These are phyloP conservation scores for Schwanniomyces sp. DNA, from an alignment of 805 yeast genomes.

Conservation along the genomic window DNA sequence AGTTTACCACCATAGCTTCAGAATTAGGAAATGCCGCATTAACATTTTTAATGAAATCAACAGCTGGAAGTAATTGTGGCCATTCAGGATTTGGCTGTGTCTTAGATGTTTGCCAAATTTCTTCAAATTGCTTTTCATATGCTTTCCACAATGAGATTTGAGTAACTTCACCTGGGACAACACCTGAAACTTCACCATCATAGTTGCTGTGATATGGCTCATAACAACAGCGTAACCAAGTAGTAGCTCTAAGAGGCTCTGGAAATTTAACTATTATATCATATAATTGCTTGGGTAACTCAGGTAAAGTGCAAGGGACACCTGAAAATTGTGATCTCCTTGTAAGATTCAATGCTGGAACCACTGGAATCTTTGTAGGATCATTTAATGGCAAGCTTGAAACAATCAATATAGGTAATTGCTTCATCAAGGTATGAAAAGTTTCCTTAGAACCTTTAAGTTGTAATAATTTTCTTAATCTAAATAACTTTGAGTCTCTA, in stretches of 20 bases:
- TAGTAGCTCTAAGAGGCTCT: slow-evolving; percentile 89
- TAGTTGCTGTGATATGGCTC: slow-evolving; percentile 49
- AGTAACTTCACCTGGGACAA: slow-evolving; percentile 72
- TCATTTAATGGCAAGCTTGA: slow-evolving; percentile 32
- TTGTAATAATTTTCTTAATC: slow-evolving; percentile 51
- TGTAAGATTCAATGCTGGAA: slow-evolving; percentile 36
- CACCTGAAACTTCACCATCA: slow-evolving; percentile 15
- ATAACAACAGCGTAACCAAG: slow-evolving; percentile 93
- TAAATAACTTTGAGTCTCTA: slow-evolving; percentile 29
- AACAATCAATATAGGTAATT: slow-evolving; percentile 58
- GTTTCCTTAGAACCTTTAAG: slow-evolving; percentile 49
- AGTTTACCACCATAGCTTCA: slow-evolving; percentile 86
- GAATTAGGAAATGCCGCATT: slow-evolving; percentile 84
- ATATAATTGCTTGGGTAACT: slow-evolving; percentile 53
- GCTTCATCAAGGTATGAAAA: slow-evolving; percentile 52
- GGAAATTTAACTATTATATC: slow-evolving; percentile 61
- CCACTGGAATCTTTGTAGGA: slow-evolving; percentile 20
- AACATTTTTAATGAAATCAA: slow-evolving; percentile 93
- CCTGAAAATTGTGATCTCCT: slow-evolving; percentile 48
- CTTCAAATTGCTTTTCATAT: slow-evolving; percentile 83
- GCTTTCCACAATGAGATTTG: slow-evolving; percentile 96
- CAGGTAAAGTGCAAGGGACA: slow-evolving; percentile 67
- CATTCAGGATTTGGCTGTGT: slow-evolving; percentile 23
- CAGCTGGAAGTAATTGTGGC: slow-evolving; percentile 75
- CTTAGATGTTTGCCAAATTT: slow-evolving; percentile 53